These are phyloP conservation scores for Xylaria digitata DNA, from an alignment of 2,329 filamentous ascomycete genomes.

Conservation along the genomic window DNA sequence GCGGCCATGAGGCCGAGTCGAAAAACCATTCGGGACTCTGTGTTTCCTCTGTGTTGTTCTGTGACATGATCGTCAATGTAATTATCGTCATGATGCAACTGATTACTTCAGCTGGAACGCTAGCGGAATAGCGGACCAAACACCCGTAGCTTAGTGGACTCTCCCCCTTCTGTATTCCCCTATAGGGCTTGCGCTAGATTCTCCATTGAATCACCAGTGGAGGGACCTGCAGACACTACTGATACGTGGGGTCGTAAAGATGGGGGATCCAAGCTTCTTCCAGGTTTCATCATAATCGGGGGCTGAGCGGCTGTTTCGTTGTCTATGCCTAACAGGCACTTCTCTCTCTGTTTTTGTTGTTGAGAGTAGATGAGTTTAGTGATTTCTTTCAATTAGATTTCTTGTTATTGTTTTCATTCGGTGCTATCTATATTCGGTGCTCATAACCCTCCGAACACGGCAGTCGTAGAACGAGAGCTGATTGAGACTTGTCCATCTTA, in stretches of 20 bases:
- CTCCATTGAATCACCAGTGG: background rate
- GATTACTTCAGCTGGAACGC: background rate
- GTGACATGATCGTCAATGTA: too few relatives aligned
- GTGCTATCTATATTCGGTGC: background rate
- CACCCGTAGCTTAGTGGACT: conserved; percentile 9
- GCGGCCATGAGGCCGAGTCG: too few relatives aligned
- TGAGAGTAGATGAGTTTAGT: background rate
- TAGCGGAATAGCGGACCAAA: conserved; percentile 20
- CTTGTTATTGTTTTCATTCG: background rate
- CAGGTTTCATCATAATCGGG: conserved; percentile 12
- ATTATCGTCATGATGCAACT: too few relatives aligned
- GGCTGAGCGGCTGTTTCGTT: conserved; percentile 13
- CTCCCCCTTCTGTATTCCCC: background rate
- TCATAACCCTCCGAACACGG: background rate
- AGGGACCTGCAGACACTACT: too few relatives aligned
- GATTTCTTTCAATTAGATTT: background rate
- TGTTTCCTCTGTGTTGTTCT: too few relatives aligned
- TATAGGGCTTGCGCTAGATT: too few relatives aligned
- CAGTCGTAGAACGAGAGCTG: background rate
- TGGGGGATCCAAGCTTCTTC: too few relatives aligned
- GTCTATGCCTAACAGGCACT: background rate
- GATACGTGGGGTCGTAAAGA: conserved; percentile 2
- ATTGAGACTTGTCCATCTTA: background rate
- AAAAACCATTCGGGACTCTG: too few relatives aligned
- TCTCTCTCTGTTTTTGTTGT: background rate